These are phyloP conservation scores for Ilex paraguariensis DNA, from an alignment of 305 asterid genomes.

Conservation along the genomic window DNA sequence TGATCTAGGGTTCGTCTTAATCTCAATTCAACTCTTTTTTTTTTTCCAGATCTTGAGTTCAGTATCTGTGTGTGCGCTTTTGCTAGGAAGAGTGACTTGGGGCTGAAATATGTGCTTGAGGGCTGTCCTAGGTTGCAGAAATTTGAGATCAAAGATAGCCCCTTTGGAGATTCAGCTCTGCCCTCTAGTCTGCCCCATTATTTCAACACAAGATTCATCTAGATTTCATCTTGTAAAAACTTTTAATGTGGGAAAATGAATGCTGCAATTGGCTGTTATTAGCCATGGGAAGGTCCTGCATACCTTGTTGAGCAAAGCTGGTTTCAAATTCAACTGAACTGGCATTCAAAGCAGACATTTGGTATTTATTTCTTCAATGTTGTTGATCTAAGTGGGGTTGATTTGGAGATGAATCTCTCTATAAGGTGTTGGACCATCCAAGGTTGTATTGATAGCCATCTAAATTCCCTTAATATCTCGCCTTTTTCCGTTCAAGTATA, in stretches of 20 bases:
- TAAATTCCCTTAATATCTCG: constrained; percentile 10
- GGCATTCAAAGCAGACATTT: constrained; percentile 2
- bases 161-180: constrained; percentile 46
- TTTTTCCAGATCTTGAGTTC: no score
- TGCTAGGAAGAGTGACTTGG: constrained; percentile 45
- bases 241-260: neutral
- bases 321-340: neutral
- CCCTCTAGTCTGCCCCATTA: constrained; percentile 44
- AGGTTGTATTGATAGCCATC: constrained; percentile 21
- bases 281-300: constrained; percentile 13
- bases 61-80: constrained; percentile 18
- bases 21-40: no score
- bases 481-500: no score
- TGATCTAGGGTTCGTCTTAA: no score
- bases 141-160: constrained; percentile 54
- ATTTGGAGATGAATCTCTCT: constrained; percentile 8
- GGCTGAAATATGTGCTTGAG: constrained; percentile 38
- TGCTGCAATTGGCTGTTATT: constrained; percentile 8
- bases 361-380: constrained; percentile 8
- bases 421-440: neutral
- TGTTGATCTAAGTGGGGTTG: constrained; percentile 3
- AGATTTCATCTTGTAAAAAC: constrained; percentile 39
- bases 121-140: constrained; percentile 50
- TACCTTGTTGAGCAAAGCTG: constrained; percentile 13
- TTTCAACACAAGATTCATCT: constrained; percentile 49